Percentiles rank a stretch among this genome's conserved stretches.
Conservation (phyloP, 192 early-diverging fungal species). For the Jimgerdemannia flammicorona region DNA sequence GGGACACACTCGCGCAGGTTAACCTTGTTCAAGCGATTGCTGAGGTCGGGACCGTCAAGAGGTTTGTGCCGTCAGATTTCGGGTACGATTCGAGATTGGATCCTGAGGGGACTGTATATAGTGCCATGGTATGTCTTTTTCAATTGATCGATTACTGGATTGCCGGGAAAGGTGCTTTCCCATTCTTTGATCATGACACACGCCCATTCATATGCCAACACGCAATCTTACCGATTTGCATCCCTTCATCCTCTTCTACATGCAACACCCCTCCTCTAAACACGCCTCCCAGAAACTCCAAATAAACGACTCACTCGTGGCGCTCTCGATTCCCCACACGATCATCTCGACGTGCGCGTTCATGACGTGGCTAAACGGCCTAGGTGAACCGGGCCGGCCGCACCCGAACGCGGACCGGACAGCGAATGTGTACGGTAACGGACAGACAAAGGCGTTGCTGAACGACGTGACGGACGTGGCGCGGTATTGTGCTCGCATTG, state of each 20-base stretch:
- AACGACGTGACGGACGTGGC: constrained; percentile 1
- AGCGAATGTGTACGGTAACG: neutral
- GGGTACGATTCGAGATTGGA: constrained; percentile 7
- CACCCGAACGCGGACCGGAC: neutral
- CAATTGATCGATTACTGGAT: no score
- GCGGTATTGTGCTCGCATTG: neutral
- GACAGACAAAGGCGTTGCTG: neutral
- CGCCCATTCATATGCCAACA: no score
- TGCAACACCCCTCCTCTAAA: neutral
- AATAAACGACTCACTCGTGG: constrained; percentile 6
- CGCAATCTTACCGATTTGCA: no score
- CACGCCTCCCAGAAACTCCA: neutral
- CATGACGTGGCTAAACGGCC: neutral
- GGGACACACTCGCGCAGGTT: neutral
- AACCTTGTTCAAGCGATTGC: constrained; percentile 4
- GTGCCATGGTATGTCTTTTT: no score
- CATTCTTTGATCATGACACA: no score
- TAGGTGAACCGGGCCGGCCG: neutral
- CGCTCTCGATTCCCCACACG: constrained; percentile 4
- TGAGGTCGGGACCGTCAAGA: constrained; percentile 11
- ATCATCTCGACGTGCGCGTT: constrained; percentile 10
- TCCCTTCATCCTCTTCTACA: no score
- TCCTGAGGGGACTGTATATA: neutral
- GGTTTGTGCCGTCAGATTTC: constrained; percentile 14
- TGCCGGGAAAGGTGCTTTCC: no score